Conservation (phyloP, 202 grass and related monocot species). For the Panicum hallii region DNA sequence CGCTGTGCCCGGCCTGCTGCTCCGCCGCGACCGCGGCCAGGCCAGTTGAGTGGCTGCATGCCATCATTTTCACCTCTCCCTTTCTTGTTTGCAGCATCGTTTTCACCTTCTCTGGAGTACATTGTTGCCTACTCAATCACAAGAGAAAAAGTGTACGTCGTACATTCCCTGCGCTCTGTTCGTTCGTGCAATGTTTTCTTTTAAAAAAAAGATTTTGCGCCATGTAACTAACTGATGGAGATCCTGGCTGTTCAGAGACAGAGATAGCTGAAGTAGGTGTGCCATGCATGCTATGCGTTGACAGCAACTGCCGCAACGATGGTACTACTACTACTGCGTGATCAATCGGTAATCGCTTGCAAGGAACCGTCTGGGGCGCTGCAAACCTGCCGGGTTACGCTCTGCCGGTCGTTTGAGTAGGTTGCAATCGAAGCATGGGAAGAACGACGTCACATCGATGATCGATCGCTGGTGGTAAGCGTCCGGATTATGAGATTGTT, state of each 20-base stretch:
- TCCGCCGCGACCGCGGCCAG: no score
- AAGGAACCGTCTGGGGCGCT: background rate
- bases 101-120: background rate
- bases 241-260: background rate
- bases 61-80: slow-evolving; percentile 1
- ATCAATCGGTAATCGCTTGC: slow-evolving; percentile 35
- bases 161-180: background rate
- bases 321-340: background rate
- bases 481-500: background rate
- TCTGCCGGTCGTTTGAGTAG: slow-evolving; percentile 39
- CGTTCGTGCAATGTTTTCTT: no score
- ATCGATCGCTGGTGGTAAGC: no score
- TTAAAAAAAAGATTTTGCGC: background rate
- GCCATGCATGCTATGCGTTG: background rate
- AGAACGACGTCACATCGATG: background rate
- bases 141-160: background rate
- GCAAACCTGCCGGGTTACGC: background rate
- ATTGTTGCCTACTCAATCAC: background rate
- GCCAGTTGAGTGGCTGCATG: background rate
- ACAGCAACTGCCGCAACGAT: background rate
- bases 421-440: slow-evolving; percentile 46
- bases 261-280: background rate
- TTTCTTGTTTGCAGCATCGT: background rate
- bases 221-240: background rate
- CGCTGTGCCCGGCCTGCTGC: background rate